Conservation (phyloP, 805 yeast species). For the Yamadazyma sp. region DNA sequence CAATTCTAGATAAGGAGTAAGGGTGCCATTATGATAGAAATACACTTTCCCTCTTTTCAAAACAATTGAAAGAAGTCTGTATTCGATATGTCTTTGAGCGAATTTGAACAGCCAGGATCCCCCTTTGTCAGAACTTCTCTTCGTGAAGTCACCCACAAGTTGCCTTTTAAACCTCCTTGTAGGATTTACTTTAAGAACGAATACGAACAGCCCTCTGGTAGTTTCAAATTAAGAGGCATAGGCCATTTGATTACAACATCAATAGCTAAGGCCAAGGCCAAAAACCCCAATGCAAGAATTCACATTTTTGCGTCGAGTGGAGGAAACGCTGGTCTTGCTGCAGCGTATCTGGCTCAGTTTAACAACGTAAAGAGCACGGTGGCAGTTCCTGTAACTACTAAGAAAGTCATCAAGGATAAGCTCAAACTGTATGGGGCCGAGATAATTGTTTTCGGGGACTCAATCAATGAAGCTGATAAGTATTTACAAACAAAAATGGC, state of each 20-base stretch:
- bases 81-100: conserved; percentile 5
- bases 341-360: conserved; percentile 28
- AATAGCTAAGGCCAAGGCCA: conserved; percentile 25
- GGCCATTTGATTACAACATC: conserved; percentile 45
- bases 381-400: conserved; percentile 27
- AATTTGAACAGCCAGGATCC: background rate
- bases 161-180: conserved; percentile 39
- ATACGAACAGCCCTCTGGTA: conserved; percentile 56
- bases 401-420: conserved; percentile 21
- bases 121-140: conserved; percentile 35
- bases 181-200: conserved; percentile 50
- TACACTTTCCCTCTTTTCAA: background rate
- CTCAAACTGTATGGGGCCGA: conserved; percentile 24
- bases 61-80: no score
- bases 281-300: conserved; percentile 20
- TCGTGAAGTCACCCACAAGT: conserved; percentile 34
- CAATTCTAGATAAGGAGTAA: conserved; percentile 4
- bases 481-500: conserved; percentile 20
- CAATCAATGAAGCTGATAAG: conserved; percentile 35
- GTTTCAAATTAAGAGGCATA: conserved; percentile 57
- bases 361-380: conserved; percentile 29
- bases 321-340: conserved; percentile 39
- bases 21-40: background rate
- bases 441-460: conserved; percentile 25
- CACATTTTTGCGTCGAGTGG: conserved; percentile 33